Conservation (phyloP, 192 early-diverging fungal species). For the Nowakowskiella sp. region DNA sequence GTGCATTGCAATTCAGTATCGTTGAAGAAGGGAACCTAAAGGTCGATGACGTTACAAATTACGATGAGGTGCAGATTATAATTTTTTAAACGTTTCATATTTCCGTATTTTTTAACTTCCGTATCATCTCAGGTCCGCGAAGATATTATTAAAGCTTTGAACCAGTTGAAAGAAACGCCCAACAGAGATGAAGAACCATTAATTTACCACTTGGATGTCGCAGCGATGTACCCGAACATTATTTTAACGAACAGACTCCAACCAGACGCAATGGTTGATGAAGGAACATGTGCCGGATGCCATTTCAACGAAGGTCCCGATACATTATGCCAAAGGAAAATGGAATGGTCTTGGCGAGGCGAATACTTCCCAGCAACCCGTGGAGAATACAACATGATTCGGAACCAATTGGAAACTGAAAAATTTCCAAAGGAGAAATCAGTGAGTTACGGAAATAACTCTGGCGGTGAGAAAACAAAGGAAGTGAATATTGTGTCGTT, state of each 20-base stretch:
- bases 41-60: conserved; percentile 77
- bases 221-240: conserved; percentile 99
- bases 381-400: conserved; percentile 87
- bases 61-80: conserved; percentile 65
- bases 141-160: conserved; percentile 56
- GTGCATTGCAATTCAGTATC: conserved; percentile 83
- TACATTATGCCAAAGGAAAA: conserved; percentile 81
- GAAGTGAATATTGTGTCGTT: conserved; percentile 42
- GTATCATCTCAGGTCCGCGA: conserved; percentile 40
- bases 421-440: too few relatives aligned
- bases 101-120: conserved; percentile 9
- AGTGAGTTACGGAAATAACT: conserved; percentile 43
- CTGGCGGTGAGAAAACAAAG: conserved; percentile 29
- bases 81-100: not conserved
- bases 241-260: conserved; percentile 97
- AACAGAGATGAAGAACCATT: conserved; percentile 69
- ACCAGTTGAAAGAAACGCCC: conserved; percentile 71
- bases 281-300: conserved; percentile 81
- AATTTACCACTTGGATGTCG: conserved; percentile 99
- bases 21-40: conserved; percentile 68
- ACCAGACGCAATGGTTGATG: conserved; percentile 90
- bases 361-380: conserved; percentile 88
- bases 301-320: conserved; percentile 82
- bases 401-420: conserved; percentile 73
- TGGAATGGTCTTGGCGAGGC: conserved; percentile 98